Evolutionary conservation across 345 rosid genomes (phyloP), one percentile per base, ranked within the genome.

Genomic region (Sisymbrium altissimum): DNA sequence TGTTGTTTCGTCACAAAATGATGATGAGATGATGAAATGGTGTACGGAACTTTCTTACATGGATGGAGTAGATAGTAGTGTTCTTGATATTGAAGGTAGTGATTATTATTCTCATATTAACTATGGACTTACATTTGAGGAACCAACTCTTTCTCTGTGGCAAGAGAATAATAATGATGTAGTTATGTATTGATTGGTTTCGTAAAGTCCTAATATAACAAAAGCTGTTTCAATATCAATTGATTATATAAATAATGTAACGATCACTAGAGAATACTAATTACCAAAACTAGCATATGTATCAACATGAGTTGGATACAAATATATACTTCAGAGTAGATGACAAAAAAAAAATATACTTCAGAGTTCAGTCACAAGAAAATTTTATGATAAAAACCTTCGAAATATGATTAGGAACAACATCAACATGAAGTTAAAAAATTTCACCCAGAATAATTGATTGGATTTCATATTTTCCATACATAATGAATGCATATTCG

Each of bases 11-110:
- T 74, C 72, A 0, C 81, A 80, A 19, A 77, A 74, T 21, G 82
- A 80, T 74, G 87, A 70, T 70, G 80, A 76, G 71, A 77, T 70
- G 67, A 74, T 79, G 83, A 82, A 79, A 25, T 87, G 89, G 89
- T 78, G 68, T 63, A 64, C 68, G 52, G 83, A 82, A 3, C 76
- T 63, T 38, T 72, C 68, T 40, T 72, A 68, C 48, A 74, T 82
- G 79, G 73, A 78, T 53, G 77, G 77, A 44, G 53, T 70, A 6
- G 74, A 62, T 54, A 69, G 10, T 64, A 64, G 15, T 64, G 67
- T 70, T 56, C 72, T 64, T 62, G 86, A 83, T 23, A 78, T 79
- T 15, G 82, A 53, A 68, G 73, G 17, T 43, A 84, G 33, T 38
- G 75, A 44, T 44, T 76, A 77, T 55, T 76, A 75, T 55, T 67